Base-by-base conservation (phyloP, 129 eudicot genomes). In the Flaveria bidentis region DNA sequence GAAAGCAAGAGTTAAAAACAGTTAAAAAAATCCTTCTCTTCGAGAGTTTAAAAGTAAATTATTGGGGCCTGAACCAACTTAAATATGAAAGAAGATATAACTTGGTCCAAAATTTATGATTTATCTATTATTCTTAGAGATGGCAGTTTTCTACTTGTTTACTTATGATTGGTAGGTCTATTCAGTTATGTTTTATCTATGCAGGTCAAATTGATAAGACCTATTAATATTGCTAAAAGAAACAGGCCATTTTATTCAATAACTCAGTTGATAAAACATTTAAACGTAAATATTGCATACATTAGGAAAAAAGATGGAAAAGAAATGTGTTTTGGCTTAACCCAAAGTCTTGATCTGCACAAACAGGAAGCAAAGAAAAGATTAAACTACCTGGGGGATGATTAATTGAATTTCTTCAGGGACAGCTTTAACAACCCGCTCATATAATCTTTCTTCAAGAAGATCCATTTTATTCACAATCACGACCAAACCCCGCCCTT, bases 401-500 rank as follows among this genome's bases (percentile, higher is more conserved):
- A 91, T 87, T 17, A 88, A 84, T 83, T 95, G 93, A 78, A 95
- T 82, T 82, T 95, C 99, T 89, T 87, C 87, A 76, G 99, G 99
- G 50, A 91, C 97, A 39, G 89, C 92, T 66, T 84, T 74, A 36
- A 86, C 57, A 30, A 95, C 90, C 42, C 87, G 78, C 53, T 91
- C 90, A 44, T 91, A 87, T 57, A 71, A 70, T 76, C 72, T 87
- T 53, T 90, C 91, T 46, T 70, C 88, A 58, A 95, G 74, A 66
- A 95, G 96, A 87, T 95, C 99, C 94, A 94, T 91, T 84, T 95
- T 95, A 88, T 91, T 95, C 81, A 95, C 97, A 63, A 95, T 82
- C 23, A 95, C 87, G n/a, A 95, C 88, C 85, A 95, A 82, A 61
- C 99, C 97, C 15, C 99, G 82, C 33, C 99, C 99, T 91, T 94